phyloP scores from a whole-genome alignment of 1,284 basidiomycete genomes.

The Leccinum solheimii region DNA sequence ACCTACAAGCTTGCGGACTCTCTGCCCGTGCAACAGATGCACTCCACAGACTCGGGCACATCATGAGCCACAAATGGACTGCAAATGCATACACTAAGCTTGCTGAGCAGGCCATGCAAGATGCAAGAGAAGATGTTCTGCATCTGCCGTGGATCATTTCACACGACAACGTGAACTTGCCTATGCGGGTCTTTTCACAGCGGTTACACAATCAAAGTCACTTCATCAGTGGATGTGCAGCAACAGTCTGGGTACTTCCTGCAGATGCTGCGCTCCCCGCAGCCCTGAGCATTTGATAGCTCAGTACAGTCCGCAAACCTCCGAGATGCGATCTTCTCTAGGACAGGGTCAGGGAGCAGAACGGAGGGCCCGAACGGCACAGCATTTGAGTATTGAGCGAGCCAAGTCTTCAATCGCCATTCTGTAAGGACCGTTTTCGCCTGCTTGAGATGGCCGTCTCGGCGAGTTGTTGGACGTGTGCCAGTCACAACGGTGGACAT shows the following conservation, averaged over 20 bases:
- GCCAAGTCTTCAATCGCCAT: too few relatives aligned
- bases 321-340: too few relatives aligned
- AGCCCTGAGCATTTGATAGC: too few relatives aligned
- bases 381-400: too few relatives aligned
- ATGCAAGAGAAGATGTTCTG: neutral
- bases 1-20: neutral
- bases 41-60: neutral
- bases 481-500: neutral
- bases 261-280: neutral
- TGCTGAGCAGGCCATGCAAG: neutral
- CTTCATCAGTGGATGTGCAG: neutral
- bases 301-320: too few relatives aligned
- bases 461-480: neutral
- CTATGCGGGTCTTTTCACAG: neutral
- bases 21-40: neutral
- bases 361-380: too few relatives aligned
- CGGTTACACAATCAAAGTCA: neutral
- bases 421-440: neutral
- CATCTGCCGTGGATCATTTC: neutral
- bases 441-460: neutral
- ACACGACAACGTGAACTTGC: neutral
- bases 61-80: constrained; percentile 3
- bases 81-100: neutral
- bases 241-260: neutral
- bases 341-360: too few relatives aligned